A percentile compares a stretch with the other conserved stretches of the same genome.
Evolutionary conservation across 495 filamentous ascomycete genomes (phyloP).

Genomic region (Lineolata rhizophorae): DNA sequence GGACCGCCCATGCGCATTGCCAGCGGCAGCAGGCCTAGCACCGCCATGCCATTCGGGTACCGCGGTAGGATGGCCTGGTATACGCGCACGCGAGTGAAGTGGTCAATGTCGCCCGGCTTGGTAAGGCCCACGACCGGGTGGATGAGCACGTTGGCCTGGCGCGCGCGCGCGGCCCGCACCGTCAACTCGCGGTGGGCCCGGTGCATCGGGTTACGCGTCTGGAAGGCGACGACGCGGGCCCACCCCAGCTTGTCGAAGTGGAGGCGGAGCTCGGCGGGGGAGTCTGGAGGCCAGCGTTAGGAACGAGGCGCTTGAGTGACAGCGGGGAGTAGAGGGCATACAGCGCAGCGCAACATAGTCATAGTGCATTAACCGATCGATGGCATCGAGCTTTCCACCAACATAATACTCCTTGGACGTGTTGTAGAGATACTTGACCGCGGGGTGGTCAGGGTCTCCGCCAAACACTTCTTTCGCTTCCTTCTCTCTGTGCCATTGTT

Average conservation of each 20-base stretch:
- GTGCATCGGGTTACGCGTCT: slow-evolving; percentile 98
- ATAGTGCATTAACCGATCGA: slow-evolving; percentile 90
- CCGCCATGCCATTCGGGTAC: slow-evolving; percentile 98
- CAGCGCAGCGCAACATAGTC: slow-evolving; percentile 94
- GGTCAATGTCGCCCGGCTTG: slow-evolving; percentile 97
- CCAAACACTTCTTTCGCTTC: slow-evolving; percentile 92
- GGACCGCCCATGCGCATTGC: slow-evolving; percentile 99
- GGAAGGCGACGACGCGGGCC: slow-evolving; percentile 92
- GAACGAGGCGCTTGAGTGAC: neutral
- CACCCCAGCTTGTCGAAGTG: slow-evolving; percentile 99
- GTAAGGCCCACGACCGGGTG: slow-evolving; percentile 96
- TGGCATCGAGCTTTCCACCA: slow-evolving; percentile 84
- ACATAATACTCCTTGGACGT: slow-evolving; percentile 73
- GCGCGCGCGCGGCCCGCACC: slow-evolving; percentile 81
- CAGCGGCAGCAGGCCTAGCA: slow-evolving; percentile 81
- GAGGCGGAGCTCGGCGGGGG: slow-evolving; percentile 77
- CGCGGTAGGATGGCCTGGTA: slow-evolving; percentile 93
- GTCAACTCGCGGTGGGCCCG: slow-evolving; percentile 93
- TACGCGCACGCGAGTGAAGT: slow-evolving; percentile 96
- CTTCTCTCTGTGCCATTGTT: slow-evolving; percentile 35
- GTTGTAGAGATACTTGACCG: slow-evolving; percentile 68
- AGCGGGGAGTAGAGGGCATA: slow-evolving; percentile 19
- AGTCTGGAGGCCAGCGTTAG: slow-evolving; percentile 31
- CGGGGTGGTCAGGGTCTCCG: slow-evolving; percentile 81
- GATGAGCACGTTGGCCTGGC: slow-evolving; percentile 96